These are phyloP conservation scores for Daldinia grandis DNA, from an alignment of 495 filamentous ascomycete species.

Conservation along the genomic window DNA sequence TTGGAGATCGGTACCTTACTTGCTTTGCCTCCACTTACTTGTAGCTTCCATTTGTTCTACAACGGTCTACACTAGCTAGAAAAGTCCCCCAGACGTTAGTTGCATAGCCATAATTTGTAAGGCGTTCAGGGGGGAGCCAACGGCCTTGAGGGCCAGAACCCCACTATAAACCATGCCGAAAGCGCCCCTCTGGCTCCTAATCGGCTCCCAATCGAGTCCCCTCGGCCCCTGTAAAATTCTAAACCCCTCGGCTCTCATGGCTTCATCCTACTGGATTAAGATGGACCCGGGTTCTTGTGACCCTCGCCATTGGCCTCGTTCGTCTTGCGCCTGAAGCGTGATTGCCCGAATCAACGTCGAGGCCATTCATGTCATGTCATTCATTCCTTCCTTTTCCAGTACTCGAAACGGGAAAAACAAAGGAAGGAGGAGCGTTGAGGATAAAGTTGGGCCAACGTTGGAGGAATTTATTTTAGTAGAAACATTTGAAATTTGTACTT, in stretches of 20 bases:
- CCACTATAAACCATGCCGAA: conserved; percentile 37
- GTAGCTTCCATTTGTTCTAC: conserved; percentile 17
- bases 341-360: conserved; percentile 43
- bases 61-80: conserved; percentile 3
- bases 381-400: conserved; percentile 42
- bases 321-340: conserved; percentile 38
- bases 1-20: not conserved
- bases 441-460: conserved; percentile 6
- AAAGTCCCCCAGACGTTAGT: not conserved
- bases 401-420: conserved; percentile 32
- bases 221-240: conserved; percentile 38
- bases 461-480: conserved; percentile 27
- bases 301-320: conserved; percentile 35
- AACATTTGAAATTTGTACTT: conserved; percentile 18
- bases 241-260: conserved; percentile 43
- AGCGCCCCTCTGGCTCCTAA: conserved; percentile 21
- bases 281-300: conserved; percentile 34
- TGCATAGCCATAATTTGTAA: conserved; percentile 1
- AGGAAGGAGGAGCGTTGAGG: conserved; percentile 13
- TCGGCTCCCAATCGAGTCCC: conserved; percentile 12
- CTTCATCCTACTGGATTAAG: conserved; percentile 41
- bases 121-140: not conserved
- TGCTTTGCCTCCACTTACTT: conserved; percentile 7
- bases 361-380: conserved; percentile 29
- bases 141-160: conserved; percentile 14